A percentile compares a stretch with the other conserved stretches of the same genome.
These are phyloP conservation scores for Wakefieldia striispora DNA, from an alignment of 768 basidiomycete genomes.

Conservation along the genomic window DNA sequence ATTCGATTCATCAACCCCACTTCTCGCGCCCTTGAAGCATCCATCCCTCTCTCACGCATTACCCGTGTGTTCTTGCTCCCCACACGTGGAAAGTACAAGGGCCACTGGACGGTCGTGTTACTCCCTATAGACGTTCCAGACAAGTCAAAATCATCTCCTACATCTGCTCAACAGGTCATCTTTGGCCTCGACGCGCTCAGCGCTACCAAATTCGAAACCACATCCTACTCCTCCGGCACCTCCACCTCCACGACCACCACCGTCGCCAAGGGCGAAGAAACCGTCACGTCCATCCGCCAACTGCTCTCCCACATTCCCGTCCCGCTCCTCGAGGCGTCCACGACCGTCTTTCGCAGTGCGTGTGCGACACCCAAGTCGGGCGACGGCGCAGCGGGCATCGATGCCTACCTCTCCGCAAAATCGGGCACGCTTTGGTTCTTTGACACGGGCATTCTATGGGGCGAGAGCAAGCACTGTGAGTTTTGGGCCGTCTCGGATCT, in stretches of 20 bases:
- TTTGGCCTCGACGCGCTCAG: slow-evolving; percentile 68
- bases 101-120: slow-evolving; percentile 71
- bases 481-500: slow-evolving; percentile 69
- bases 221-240: slow-evolving; percentile 31
- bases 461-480: slow-evolving; percentile 73
- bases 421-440: slow-evolving; percentile 73
- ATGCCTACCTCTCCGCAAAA: slow-evolving; percentile 73
- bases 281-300: slow-evolving; percentile 45
- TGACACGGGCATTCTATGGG: slow-evolving; percentile 65
- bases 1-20: slow-evolving; percentile 53
- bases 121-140: slow-evolving; percentile 55
- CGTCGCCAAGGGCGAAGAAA: slow-evolving; percentile 51
- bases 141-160: slow-evolving; percentile 37
- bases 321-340: slow-evolving; percentile 47
- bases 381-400: slow-evolving; percentile 55
- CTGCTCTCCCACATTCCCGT: slow-evolving; percentile 51
- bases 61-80: slow-evolving; percentile 69
- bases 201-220: slow-evolving; percentile 44
- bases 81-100: slow-evolving; percentile 67
- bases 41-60: slow-evolving; percentile 48
- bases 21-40: slow-evolving; percentile 48
- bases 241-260: slow-evolving; percentile 25
- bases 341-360: slow-evolving; percentile 55
- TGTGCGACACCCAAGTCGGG: slow-evolving; percentile 36
- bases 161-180: slow-evolving; percentile 54